A percentile compares a stretch with the other conserved stretches of the same genome.
These are phyloP conservation scores for Malus hybrid DNA, from an alignment of 331 rosid species.

Conservation along the genomic window DNA sequence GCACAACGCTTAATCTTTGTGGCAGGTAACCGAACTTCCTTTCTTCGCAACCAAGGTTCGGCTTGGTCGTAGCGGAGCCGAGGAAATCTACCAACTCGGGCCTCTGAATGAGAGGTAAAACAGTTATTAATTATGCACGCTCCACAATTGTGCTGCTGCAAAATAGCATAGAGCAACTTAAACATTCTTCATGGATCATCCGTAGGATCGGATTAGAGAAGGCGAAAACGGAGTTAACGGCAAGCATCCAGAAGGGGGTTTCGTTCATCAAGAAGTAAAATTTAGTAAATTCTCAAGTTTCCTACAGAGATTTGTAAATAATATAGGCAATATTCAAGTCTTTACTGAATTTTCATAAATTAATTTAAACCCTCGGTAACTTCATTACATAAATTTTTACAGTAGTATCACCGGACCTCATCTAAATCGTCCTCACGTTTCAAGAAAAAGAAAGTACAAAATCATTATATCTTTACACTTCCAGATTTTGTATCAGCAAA, in stretches of 20 bases:
- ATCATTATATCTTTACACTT: slow-evolving; percentile 18
- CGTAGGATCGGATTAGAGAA: slow-evolving; percentile 66
- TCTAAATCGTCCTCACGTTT: not conserved
- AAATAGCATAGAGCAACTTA: not conserved
- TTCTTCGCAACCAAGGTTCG: slow-evolving; percentile 81
- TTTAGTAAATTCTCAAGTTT: not conserved
- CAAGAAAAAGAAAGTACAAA: not conserved
- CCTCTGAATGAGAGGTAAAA: slow-evolving; percentile 73
- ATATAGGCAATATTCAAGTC: not conserved
- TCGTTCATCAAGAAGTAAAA: slow-evolving; percentile 50
- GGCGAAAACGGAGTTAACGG: slow-evolving; percentile 55
- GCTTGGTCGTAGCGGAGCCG: slow-evolving; percentile 71
- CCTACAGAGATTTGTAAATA: not conserved
- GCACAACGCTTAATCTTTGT: not conserved
- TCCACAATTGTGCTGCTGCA: not conserved
- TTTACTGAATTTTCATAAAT: not conserved
- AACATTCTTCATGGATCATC: too few relatives aligned
- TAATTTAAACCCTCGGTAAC: not conserved
- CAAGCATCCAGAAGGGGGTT: slow-evolving; percentile 60
- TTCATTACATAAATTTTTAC: not conserved
- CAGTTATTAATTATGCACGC: not conserved
- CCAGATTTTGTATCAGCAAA: not conserved
- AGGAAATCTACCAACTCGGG: slow-evolving; percentile 62
- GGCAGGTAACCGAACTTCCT: slow-evolving; percentile 78
- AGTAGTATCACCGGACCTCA: slow-evolving; percentile 1